A percentile compares a stretch with the other conserved stretches of the same genome.
Evolutionary conservation across 495 filamentous ascomycete species (phyloP).

Genomic region (Sporormia fimetaria): DNA sequence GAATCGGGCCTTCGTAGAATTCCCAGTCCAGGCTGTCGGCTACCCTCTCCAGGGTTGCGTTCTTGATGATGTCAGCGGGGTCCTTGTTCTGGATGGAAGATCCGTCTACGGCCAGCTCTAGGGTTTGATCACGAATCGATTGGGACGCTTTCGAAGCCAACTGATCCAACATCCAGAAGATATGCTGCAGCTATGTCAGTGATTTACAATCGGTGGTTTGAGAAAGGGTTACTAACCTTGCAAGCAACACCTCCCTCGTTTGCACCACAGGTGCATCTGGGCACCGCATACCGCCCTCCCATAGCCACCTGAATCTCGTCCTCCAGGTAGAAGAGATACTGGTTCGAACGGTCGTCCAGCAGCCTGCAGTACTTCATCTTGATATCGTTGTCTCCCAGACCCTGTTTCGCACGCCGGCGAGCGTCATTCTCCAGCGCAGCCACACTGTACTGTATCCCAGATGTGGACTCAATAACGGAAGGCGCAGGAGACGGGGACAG

Average conservation of each 20-base stretch:
- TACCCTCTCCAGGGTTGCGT: slow-evolving; percentile 5
- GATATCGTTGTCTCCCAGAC: slow-evolving; percentile 21
- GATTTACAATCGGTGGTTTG: background rate
- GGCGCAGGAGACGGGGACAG: slow-evolving; percentile 3
- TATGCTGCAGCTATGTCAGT: slow-evolving; percentile 19
- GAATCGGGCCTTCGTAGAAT: slow-evolving; percentile 6
- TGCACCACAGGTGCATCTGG: slow-evolving; percentile 21
- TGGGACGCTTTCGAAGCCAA: slow-evolving; percentile 5
- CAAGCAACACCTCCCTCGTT: slow-evolving; percentile 21
- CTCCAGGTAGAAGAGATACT: slow-evolving; percentile 19
- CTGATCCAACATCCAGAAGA: slow-evolving; percentile 24
- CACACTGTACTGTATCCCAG: slow-evolving; percentile 19
- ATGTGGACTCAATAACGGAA: slow-evolving; percentile 8
- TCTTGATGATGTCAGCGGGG: slow-evolving; percentile 13
- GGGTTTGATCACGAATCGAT: background rate
- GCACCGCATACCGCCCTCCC: slow-evolving; percentile 8
- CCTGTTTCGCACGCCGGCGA: slow-evolving; percentile 14
- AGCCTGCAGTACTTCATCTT: slow-evolving; percentile 19
- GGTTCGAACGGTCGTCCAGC: slow-evolving; percentile 2
- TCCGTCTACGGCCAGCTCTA: slow-evolving; percentile 15
- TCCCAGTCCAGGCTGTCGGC: slow-evolving; percentile 13
- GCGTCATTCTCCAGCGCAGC: slow-evolving; percentile 10
- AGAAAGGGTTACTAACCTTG: slow-evolving; percentile 13
- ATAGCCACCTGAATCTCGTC: slow-evolving; percentile 22
- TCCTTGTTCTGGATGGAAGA: slow-evolving; percentile 12